These are phyloP conservation scores for Fraxinus ornus DNA, from an alignment of 305 asterid genomes.

Conservation along the genomic window DNA sequence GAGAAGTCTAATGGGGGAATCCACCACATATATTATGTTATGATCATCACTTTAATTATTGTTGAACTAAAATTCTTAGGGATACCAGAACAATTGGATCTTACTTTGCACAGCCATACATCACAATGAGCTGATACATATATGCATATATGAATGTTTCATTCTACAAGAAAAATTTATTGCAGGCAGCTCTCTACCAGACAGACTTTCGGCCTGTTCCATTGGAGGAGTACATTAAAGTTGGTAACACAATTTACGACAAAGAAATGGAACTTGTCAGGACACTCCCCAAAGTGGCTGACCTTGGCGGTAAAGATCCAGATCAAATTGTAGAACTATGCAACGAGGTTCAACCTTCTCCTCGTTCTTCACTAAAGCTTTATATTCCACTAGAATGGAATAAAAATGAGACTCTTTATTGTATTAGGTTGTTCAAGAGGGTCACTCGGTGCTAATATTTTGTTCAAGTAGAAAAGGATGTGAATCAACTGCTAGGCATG, in stretches of 20 bases:
- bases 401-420: constrained; percentile 27
- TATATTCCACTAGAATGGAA: constrained; percentile 21
- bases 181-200: constrained; percentile 94
- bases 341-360: constrained; percentile 68
- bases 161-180: constrained; percentile 14
- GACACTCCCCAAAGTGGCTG: constrained; percentile 71
- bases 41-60: neutral
- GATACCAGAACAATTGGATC: neutral
- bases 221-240: constrained; percentile 86
- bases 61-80: neutral
- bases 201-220: constrained; percentile 99
- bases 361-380: constrained; percentile 17
- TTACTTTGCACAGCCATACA: constrained; percentile 10
- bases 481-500: constrained; percentile 96
- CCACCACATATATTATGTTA: neutral
- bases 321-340: constrained; percentile 96
- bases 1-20: neutral
- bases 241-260: constrained; percentile 77
- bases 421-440: constrained; percentile 91
- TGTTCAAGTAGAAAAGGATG: constrained; percentile 99
- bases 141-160: constrained; percentile 15
- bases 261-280: constrained; percentile 77
- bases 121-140: neutral
- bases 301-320: constrained; percentile 92
- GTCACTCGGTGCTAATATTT: constrained; percentile 94